Percentiles rank a stretch among this genome's conserved stretches.
Conservation (phyloP, 2,329 filamentous ascomycete genomes). For the Talaromyces sp. region DNA sequence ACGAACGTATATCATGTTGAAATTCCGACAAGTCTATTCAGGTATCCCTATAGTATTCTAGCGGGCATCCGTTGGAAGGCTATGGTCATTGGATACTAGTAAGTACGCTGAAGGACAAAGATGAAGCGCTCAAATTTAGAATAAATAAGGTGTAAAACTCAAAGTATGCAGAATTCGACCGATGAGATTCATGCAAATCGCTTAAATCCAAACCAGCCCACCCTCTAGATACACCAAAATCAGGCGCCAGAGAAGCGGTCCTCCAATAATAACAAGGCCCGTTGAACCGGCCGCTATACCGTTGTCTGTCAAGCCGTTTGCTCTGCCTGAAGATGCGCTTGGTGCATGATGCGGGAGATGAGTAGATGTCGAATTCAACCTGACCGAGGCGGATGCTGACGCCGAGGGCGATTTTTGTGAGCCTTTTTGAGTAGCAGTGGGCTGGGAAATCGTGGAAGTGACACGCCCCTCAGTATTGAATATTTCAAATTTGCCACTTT, state of each 20-base stretch:
- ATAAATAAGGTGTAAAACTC: not conserved
- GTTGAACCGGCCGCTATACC: not conserved
- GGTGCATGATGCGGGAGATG: not conserved
- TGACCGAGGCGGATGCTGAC: not conserved
- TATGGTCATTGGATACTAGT: not conserved
- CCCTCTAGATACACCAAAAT: not conserved
- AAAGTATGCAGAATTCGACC: not conserved
- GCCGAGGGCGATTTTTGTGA: not conserved
- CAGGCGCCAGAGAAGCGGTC: not conserved
- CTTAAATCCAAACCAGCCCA: not conserved
- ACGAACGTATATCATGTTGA: not conserved
- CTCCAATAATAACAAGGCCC: not conserved
- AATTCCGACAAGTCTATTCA: not conserved
- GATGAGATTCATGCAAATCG: not conserved
- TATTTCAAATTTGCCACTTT: slow-evolving; percentile 5
- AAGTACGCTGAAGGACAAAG: too few relatives aligned
- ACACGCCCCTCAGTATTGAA: slow-evolving; percentile 8
- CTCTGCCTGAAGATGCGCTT: not conserved
- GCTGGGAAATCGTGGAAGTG: not conserved
- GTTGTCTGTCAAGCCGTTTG: not conserved
- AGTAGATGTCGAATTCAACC: not conserved
- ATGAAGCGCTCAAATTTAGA: not conserved
- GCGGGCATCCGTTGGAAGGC: not conserved
- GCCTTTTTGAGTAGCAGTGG: not conserved
- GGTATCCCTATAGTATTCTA: not conserved